Conservation (phyloP, 257 asterid species). For the Petrea volubilis region DNA sequence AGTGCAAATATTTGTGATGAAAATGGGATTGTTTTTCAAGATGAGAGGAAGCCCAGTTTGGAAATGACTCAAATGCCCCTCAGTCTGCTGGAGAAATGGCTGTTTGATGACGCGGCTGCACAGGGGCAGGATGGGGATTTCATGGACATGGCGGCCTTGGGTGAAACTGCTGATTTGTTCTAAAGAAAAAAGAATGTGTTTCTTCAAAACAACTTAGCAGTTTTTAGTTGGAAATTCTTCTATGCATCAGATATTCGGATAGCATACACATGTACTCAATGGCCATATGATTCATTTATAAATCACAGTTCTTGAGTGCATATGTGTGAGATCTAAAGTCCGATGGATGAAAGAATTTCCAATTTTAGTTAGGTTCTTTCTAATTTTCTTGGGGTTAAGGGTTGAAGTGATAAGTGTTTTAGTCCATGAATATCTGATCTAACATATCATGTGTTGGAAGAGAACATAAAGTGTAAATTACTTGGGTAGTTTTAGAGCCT, state of each 20-base stretch:
- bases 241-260: no score
- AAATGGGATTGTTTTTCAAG: constrained; percentile 5
- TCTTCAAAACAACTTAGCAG: constrained; percentile 52
- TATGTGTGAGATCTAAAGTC: no score
- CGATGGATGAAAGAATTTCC: no score
- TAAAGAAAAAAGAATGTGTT: constrained; percentile 37
- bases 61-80: constrained; percentile 43
- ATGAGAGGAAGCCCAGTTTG: constrained; percentile 26
- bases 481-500: constrained; percentile 4
- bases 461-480: constrained; percentile 28
- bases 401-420: not conserved
- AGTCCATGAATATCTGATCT: not conserved
- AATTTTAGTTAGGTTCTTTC: no score
- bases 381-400: not conserved
- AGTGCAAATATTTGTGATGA: not conserved
- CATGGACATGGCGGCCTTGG: constrained; percentile 55
- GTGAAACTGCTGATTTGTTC: constrained; percentile 78
- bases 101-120: constrained; percentile 50
- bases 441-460: not conserved
- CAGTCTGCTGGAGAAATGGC: constrained; percentile 60
- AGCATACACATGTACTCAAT: no score
- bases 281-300: no score
- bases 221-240: constrained; percentile 4
- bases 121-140: constrained; percentile 64
- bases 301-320: no score